Evolutionary conservation across 805 yeast species (phyloP).

Genomic region (Millerozyma miso): DNA sequence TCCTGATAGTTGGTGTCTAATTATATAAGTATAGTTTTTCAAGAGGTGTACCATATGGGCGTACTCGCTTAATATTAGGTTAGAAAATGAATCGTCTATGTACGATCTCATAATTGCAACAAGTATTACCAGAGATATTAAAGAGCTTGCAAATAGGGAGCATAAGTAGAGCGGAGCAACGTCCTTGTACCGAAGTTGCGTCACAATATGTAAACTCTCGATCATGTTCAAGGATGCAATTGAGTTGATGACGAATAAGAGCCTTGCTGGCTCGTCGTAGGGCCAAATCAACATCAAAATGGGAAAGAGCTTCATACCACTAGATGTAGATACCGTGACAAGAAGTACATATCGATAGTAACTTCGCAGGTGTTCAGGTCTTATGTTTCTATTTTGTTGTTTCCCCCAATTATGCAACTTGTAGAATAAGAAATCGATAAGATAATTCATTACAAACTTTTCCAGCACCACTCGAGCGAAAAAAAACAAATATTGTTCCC

Average conservation of each 20-base stretch:
- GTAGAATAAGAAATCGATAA: conserved; percentile 25
- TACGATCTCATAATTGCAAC: conserved; percentile 10
- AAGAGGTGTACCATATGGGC: conserved; percentile 1
- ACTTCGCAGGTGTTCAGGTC: conserved; percentile 25
- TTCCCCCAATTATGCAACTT: conserved; percentile 13
- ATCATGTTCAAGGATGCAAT: conserved; percentile 59
- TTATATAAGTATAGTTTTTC: conserved; percentile 1
- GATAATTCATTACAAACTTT: conserved; percentile 35
- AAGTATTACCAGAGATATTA: conserved; percentile 12
- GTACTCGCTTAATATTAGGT: conserved; percentile 11
- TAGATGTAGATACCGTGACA: conserved; percentile 68
- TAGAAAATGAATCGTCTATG: conserved; percentile 8
- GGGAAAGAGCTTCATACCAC: conserved; percentile 80
- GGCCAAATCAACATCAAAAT: conserved; percentile 96
- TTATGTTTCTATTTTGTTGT: conserved; percentile 11
- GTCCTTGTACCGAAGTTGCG: conserved; percentile 8
- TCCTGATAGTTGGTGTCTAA: background rate
- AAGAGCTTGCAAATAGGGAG: conserved; percentile 13
- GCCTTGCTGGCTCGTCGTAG: conserved; percentile 69
- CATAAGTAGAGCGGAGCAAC: conserved; percentile 13
- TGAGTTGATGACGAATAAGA: conserved; percentile 54
- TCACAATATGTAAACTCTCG: conserved; percentile 45
- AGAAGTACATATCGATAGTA: conserved; percentile 47
- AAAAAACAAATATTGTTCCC: conserved; percentile 54
- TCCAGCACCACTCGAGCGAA: conserved; percentile 48